Base-by-base conservation (phyloP, 2,329 filamentous ascomycete genomes). In the Fusarium chuoi region DNA sequence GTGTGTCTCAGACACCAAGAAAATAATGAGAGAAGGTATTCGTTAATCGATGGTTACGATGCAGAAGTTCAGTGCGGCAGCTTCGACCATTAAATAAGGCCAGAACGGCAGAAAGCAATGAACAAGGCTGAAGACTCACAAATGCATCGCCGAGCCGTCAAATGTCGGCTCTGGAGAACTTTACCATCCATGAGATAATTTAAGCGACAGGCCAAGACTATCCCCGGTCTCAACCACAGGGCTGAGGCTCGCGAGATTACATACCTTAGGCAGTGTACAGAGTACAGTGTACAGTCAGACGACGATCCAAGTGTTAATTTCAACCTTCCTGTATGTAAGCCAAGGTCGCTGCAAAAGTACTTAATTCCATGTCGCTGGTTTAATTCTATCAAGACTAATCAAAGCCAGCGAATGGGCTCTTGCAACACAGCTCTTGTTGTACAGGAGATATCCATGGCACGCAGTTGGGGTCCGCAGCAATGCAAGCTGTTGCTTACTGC, bases 181-280 rank as follows among this genome's bases (percentile, higher is more conserved):
- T 60, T 57, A 26, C 52, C 56, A 48, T 68, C n/a, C 36, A 33
- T 41, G 54, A 74, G 58, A 57, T 46, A 59, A 75, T 75, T 75
- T 77, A 75, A 72, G 71, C 62, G 61, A 65, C 65, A 57, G 63
- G 71, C 65, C 75, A 69, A 75, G 74, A 57, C 71, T 72, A 57
- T 67, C 66, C 75, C 70, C 62, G 65, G 57, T 63, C 64, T 57
- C 63, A 54, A 62, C n/a, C n/a, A 52, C 71, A 71, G 57, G 62
- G 71, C 71, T 74, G 71, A 64, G 65, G 45, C 45, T 61, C 48
- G 52, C 60, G 58, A 63, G 58, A 64, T 70, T 68, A 58, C 51
- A 44, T n/a, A n/a, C n/a, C n/a, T n/a, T n/a, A n/a, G n/a, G n/a
- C n/a, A n/a, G n/a, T n/a, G n/a, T n/a, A n/a, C n/a, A 63, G 58